phyloP scores from a whole-genome alignment of 495 filamentous ascomycete genomes.

The Hyaloscypha finlandica region DNA sequence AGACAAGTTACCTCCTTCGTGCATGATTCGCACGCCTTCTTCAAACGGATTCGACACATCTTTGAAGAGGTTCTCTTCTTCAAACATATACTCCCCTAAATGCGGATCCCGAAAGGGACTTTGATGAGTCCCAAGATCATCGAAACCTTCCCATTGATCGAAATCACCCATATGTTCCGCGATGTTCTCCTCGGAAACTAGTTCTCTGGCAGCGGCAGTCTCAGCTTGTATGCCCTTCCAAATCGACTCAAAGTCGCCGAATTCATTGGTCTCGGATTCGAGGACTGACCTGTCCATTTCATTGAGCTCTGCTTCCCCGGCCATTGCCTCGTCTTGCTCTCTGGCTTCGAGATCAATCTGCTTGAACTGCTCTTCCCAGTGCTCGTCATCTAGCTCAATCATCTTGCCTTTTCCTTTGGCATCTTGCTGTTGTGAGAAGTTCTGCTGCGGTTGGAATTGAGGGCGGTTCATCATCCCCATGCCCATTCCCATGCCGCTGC shows the following conservation, averaged over 20 bases:
- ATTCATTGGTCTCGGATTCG: slow-evolving; percentile 56
- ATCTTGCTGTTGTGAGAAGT: slow-evolving; percentile 42
- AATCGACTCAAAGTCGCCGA: slow-evolving; percentile 86
- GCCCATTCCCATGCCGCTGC: slow-evolving; percentile 45
- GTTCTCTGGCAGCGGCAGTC: slow-evolving; percentile 66
- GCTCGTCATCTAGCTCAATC: slow-evolving; percentile 87
- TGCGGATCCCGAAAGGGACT: slow-evolving; percentile 67
- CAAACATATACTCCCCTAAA: slow-evolving; percentile 89
- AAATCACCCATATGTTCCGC: slow-evolving; percentile 65
- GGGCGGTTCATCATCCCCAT: slow-evolving; percentile 49
- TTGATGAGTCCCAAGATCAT: slow-evolving; percentile 57
- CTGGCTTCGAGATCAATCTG: slow-evolving; percentile 77
- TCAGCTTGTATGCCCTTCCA: slow-evolving; percentile 89
- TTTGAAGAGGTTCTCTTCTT: slow-evolving; percentile 87
- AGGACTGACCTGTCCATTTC: slow-evolving; percentile 84
- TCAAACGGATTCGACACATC: slow-evolving; percentile 77
- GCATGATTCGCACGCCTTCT: slow-evolving; percentile 88
- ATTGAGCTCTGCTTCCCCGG: slow-evolving; percentile 87
- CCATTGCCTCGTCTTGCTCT: slow-evolving; percentile 49
- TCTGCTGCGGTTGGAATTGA: slow-evolving; percentile 39
- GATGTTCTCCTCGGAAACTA: slow-evolving; percentile 64
- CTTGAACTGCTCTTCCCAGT: slow-evolving; percentile 96
- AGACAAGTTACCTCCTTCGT: slow-evolving; percentile 89
- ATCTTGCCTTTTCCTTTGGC: slow-evolving; percentile 89
- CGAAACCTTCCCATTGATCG: slow-evolving; percentile 72